Evolutionary conservation across 2,329 filamentous ascomycete genomes (phyloP), one percentile per base, ranked within the genome.

Genomic region (Neurospora sp.): DNA sequence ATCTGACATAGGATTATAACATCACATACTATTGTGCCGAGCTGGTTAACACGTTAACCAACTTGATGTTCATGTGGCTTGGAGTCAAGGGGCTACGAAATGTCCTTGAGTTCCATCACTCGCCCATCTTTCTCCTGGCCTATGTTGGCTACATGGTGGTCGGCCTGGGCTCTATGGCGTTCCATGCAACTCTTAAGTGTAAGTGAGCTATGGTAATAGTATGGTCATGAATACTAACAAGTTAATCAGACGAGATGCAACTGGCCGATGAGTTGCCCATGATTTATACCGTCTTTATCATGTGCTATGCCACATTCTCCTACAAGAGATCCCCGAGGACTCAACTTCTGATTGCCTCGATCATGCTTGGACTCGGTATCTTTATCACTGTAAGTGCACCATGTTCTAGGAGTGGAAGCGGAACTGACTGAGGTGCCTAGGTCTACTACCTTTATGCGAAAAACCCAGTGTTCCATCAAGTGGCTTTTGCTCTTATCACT

Each of bases 381-480:
- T 77, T 88, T 6, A 94, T 96, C 78, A 96, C 92, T 15, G 83
- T 91, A 52, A 87, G 91, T 75, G 23, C 66, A 33, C 12, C 19
- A 28, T 15, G 17, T 39, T 33, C 17, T 69, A 2, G 5, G 12
- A 11, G 41, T 43, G 11, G 12, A 28, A 36, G 11, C 12, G 5
- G 37, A 28, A 69, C 41, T 68, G 8, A 66, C 38, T 12, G 8
- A 62, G 23, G 6, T 23, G 6, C 6, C 28, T 28, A 84, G 82
- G 75, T 79, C 3, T 82, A 82, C 79, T 97, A 97, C 80, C 91
- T 93, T 77, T 88, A 92, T 72, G 88, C 93, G 17, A 92, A 94
- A 77, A 89, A 96, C 73, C 92, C 93, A 0, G 83, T 87, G 1
- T 96, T 96, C 79, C 93, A 96, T 80, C 92, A 96, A 78, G 89